phyloP scores from a whole-genome alignment of 805 yeast species.

The Zygoascus biomembranicola region DNA sequence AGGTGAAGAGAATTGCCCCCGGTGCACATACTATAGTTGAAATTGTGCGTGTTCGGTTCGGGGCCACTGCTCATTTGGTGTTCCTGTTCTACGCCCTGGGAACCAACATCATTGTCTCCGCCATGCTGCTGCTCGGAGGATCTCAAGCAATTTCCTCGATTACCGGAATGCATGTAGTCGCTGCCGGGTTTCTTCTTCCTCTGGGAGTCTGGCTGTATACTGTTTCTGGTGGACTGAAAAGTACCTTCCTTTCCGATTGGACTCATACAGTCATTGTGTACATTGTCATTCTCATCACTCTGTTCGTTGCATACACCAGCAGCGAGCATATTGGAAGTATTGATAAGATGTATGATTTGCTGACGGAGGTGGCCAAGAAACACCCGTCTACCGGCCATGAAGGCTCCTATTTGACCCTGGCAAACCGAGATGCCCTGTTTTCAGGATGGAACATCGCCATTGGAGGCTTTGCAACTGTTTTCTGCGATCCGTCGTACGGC shows the following conservation, averaged over 20 bases:
- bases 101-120: slow-evolving; percentile 81
- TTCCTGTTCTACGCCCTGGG: slow-evolving; percentile 69
- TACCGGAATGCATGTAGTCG: slow-evolving; percentile 76
- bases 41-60: slow-evolving; percentile 72
- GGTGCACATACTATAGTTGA: slow-evolving; percentile 87
- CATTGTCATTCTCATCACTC: slow-evolving; percentile 67
- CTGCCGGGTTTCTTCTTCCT: slow-evolving; percentile 76
- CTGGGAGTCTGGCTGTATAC: slow-evolving; percentile 69
- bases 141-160: slow-evolving; percentile 70
- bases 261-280: slow-evolving; percentile 73
- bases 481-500: slow-evolving; percentile 26
- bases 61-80: slow-evolving; percentile 55
- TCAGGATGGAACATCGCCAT: slow-evolving; percentile 8
- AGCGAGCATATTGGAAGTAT: slow-evolving; percentile 70
- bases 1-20: slow-evolving; percentile 82
- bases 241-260: slow-evolving; percentile 73
- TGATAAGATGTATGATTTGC: slow-evolving; percentile 37
- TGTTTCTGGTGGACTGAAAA: slow-evolving; percentile 71
- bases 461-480: slow-evolving; percentile 9
- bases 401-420: slow-evolving; percentile 7
- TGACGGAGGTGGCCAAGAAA: slow-evolving; percentile 25
- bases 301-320: slow-evolving; percentile 65
- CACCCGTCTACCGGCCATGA: slow-evolving; percentile 21
- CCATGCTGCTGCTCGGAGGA: slow-evolving; percentile 86
- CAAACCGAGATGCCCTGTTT: slow-evolving; percentile 4